Percentiles rank a stretch among this genome's conserved stretches.
These are phyloP conservation scores for Diplocarpon rosae DNA, from an alignment of 2,329 filamentous ascomycete species.

Conservation along the genomic window DNA sequence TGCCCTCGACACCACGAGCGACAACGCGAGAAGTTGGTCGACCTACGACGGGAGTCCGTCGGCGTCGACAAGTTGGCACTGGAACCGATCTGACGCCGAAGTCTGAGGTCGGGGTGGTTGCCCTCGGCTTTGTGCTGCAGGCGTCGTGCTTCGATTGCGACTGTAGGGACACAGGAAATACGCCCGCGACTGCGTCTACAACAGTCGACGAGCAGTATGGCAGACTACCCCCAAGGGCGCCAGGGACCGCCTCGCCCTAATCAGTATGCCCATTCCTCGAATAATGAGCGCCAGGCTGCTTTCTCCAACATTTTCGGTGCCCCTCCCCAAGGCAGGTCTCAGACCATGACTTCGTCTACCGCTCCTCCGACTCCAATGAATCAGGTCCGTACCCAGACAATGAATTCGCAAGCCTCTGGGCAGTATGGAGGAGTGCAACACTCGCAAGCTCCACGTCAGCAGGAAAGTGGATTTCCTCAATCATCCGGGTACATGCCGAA, in stretches of 20 bases:
- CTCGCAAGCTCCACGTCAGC: slow-evolving; percentile 48
- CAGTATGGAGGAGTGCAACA: slow-evolving; percentile 46
- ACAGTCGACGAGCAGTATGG: slow-evolving; percentile 30
- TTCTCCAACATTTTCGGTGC: slow-evolving; percentile 95
- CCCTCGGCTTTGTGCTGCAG: slow-evolving; percentile 18
- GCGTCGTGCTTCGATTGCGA: slow-evolving; percentile 7
- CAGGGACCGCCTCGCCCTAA: slow-evolving; percentile 37
- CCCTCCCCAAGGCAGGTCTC: slow-evolving; percentile 78
- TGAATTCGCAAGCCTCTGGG: slow-evolving; percentile 35
- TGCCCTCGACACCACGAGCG: not conserved
- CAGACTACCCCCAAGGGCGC: slow-evolving; percentile 51
- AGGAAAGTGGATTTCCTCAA: slow-evolving; percentile 28
- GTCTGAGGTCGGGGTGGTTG: slow-evolving; percentile 18
- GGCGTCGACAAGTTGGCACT: slow-evolving; percentile 15
- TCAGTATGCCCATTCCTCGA: slow-evolving; percentile 35
- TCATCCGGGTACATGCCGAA: slow-evolving; percentile 18
- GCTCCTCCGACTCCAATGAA: slow-evolving; percentile 41
- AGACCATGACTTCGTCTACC: slow-evolving; percentile 84
- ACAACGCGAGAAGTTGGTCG: slow-evolving; percentile 11
- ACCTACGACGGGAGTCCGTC: slow-evolving; percentile 17
- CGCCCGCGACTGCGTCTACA: slow-evolving; percentile 5
- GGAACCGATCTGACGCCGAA: slow-evolving; percentile 13
- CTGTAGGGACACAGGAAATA: slow-evolving; percentile 1
- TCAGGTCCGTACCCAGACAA: slow-evolving; percentile 67
- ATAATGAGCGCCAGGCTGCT: slow-evolving; percentile 78